Conservation (phyloP, 192 early-diverging fungal species). For the Podila verticillata region DNA sequence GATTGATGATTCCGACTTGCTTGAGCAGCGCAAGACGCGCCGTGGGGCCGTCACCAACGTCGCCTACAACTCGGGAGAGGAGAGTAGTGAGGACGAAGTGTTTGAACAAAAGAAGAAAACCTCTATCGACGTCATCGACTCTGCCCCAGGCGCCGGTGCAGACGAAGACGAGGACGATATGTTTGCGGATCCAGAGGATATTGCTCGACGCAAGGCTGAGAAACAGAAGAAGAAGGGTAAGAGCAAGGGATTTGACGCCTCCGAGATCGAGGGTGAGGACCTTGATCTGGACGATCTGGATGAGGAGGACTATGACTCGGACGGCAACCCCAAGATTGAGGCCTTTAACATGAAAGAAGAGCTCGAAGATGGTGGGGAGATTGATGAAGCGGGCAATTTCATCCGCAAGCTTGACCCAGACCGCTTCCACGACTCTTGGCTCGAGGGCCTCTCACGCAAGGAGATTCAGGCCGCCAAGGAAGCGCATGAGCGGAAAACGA, state of each 20-base stretch:
- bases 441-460: slow-evolving; percentile 66
- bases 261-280: slow-evolving; percentile 66
- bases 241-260: slow-evolving; percentile 16
- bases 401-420: slow-evolving; percentile 74
- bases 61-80: slow-evolving; percentile 53
- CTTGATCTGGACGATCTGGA: slow-evolving; percentile 53
- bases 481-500: slow-evolving; percentile 59
- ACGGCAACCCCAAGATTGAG: slow-evolving; percentile 70
- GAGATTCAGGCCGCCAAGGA: slow-evolving; percentile 66
- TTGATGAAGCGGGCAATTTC: slow-evolving; percentile 77
- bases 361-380: slow-evolving; percentile 73
- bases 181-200: slow-evolving; percentile 60
- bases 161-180: slow-evolving; percentile 65
- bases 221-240: slow-evolving; percentile 41
- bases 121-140: slow-evolving; percentile 31
- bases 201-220: neutral
- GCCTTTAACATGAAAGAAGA: slow-evolving; percentile 85
- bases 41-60: slow-evolving; percentile 61
- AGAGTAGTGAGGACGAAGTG: slow-evolving; percentile 47
- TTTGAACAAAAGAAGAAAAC: slow-evolving; percentile 30
- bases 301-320: slow-evolving; percentile 64
- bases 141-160: slow-evolving; percentile 18
- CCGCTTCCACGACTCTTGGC: slow-evolving; percentile 77
- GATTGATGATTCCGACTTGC: slow-evolving; percentile 57
- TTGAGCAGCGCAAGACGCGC: slow-evolving; percentile 60